Base-by-base conservation (phyloP, 163 green algal species). In the Chlorella variabilis region DNA sequence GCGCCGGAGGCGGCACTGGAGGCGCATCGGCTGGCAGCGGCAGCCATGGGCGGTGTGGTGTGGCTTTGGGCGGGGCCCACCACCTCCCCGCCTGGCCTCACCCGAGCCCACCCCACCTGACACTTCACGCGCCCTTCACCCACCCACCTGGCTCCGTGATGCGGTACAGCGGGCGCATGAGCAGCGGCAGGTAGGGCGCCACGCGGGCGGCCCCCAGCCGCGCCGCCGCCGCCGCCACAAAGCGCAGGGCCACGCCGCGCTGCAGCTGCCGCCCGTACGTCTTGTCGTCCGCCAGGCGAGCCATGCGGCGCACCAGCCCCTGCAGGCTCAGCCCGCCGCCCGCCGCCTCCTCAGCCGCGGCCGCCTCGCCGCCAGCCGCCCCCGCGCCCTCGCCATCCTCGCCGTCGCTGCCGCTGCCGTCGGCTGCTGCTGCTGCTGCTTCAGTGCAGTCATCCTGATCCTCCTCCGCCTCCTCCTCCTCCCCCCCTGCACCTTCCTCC, bases 151-250 rank as follows among this genome's bases (percentile, higher is more conserved):
- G 87, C 82, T 96, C 93, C 3, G 85, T 89, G 58, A 96, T 90
- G 76, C 93, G 92, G 86, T 92, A 96, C 68, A 97, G 79, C 62
- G 94, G 93, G 39, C 87, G 81, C 77, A 96, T 71, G 56, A 96
- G 76, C 29, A 87, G 59, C 38, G 91, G 81, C 49, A 97, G 88
- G 86, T 93, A 92, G 6, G 88, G 89, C 77, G 42, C 67, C 21
- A 83, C 75, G 20, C 42, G 75, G 45, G 71, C 36, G 21, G 73
- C 34, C 25, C 91, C 89, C 39, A 96, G 86, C 15, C 82, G 83
- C 18, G 70, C 84, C 3, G 88, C 86, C 0, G 89, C 77, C 20
- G 93, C 94, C 7, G 91, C 94, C 13, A 93, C 87, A 83, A 93
- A 96, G 51, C 91, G 88, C 71, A 98, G 85, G 1, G 91, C 94